These are phyloP conservation scores for Sicyos baderoa DNA, from an alignment of 306 rosid species.

Conservation along the genomic window DNA sequence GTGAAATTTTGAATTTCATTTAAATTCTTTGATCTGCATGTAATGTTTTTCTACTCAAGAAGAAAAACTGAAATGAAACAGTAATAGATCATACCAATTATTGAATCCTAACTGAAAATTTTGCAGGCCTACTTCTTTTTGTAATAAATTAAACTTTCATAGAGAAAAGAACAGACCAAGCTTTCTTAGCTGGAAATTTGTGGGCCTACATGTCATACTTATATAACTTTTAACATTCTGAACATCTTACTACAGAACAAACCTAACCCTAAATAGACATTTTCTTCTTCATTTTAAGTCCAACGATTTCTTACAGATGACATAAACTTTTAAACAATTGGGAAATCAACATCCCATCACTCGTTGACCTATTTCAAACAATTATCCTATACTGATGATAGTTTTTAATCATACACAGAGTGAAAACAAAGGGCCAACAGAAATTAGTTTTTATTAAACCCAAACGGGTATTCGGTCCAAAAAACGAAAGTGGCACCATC, in stretches of 20 bases:
- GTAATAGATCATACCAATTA: not conserved
- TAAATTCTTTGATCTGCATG: not conserved
- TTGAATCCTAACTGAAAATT: not conserved
- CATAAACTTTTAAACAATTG: not conserved
- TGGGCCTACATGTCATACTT: not conserved
- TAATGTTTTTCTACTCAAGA: not conserved
- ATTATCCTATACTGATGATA: not conserved
- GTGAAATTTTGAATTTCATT: not conserved
- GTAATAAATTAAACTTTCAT: too few species aligned
- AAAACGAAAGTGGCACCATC: too few species aligned
- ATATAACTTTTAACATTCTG: not conserved
- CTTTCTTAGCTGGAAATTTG: too few species aligned
- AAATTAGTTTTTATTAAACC: too few species aligned
- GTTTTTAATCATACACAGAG: too few species aligned
- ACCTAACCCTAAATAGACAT: not conserved
- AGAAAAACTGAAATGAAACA: not conserved
- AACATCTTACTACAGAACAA: not conserved
- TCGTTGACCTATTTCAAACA: not conserved
- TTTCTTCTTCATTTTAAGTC: not conserved
- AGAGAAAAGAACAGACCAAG: too few species aligned
- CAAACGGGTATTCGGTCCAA: too few species aligned
- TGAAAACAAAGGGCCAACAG: too few species aligned
- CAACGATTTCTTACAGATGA: not conserved
- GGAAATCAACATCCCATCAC: not conserved
- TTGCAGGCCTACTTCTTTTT: not conserved